These are phyloP conservation scores for Tanacetum coccineum DNA, from an alignment of 129 eudicot genomes.

Conservation along the genomic window DNA sequence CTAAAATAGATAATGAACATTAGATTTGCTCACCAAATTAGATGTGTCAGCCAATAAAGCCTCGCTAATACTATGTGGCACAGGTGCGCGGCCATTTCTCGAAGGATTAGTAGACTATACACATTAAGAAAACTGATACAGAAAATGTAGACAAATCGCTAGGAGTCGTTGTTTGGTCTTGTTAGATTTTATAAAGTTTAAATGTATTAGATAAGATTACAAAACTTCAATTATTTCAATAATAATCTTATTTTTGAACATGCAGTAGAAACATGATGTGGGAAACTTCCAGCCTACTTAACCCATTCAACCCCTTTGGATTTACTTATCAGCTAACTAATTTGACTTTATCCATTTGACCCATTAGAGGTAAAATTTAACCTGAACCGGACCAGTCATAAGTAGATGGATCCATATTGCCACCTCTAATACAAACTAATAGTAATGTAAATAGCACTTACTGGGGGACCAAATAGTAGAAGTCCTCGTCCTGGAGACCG, in stretches of 20 bases:
- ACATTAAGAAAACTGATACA: too few relatives aligned
- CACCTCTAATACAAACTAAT: neutral
- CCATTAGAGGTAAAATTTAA: neutral
- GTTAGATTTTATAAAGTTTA: neutral
- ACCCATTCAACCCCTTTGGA: too few relatives aligned
- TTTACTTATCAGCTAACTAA: too few relatives aligned
- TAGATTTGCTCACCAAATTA: constrained; percentile 28
- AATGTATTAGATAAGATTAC: neutral
- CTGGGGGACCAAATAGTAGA: constrained; percentile 98
- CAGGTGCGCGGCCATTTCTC: constrained; percentile 39
- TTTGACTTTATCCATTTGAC: neutral
- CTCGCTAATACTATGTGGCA: constrained; percentile 72
- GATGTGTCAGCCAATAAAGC: constrained; percentile 49
- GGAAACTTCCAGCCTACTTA: neutral
- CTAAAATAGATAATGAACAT: neutral
- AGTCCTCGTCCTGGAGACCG: constrained; percentile 98
- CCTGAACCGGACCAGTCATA: neutral
- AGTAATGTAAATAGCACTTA: constrained; percentile 33
- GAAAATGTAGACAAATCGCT: too few relatives aligned
- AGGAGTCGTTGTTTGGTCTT: too few relatives aligned
- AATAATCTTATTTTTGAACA: neutral
- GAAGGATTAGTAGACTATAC: constrained; percentile 60
- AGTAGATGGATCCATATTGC: neutral
- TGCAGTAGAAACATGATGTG: neutral
- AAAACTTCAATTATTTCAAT: neutral